Evolutionary conservation across 345 rosid genomes (phyloP).

Genomic region (Salix udensis): DNA sequence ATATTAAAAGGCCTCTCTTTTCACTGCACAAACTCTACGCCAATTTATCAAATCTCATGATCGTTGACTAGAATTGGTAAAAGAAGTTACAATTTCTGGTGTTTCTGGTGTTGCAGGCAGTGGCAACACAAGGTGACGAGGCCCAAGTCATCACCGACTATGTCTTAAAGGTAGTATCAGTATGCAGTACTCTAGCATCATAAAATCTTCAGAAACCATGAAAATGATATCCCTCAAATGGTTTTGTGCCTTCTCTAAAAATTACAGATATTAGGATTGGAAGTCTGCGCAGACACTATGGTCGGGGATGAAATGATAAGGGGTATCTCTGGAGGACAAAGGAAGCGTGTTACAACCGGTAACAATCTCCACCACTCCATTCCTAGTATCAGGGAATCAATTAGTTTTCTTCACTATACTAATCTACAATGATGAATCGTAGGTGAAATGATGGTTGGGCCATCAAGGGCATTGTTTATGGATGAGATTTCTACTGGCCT

Average conservation of each 20-base stretch:
- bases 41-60: neutral
- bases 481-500: slow-evolving; percentile 79
- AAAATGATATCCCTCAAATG: neutral
- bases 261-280: slow-evolving; percentile 65
- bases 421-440: neutral
- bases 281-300: slow-evolving; percentile 63
- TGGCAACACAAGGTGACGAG: slow-evolving; percentile 44
- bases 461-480: slow-evolving; percentile 62
- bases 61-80: no score
- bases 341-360: slow-evolving; percentile 84
- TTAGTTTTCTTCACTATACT: neutral
- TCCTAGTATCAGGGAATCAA: neutral
- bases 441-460: slow-evolving; percentile 81
- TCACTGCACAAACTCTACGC: no score
- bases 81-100: neutral
- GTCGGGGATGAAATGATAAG: slow-evolving; percentile 70
- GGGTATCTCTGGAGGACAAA: slow-evolving; percentile 85
- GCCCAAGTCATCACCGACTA: slow-evolving; percentile 75
- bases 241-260: neutral
- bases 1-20: no score
- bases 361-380: neutral
- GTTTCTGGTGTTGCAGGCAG: slow-evolving; percentile 37
- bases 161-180: slow-evolving; percentile 54
- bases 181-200: neutral
- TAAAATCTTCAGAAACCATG: neutral